Percentiles rank a stretch among this genome's conserved stretches.
Conservation (phyloP, 352 stramenopile species). For the Phytophthora ramorum region DNA sequence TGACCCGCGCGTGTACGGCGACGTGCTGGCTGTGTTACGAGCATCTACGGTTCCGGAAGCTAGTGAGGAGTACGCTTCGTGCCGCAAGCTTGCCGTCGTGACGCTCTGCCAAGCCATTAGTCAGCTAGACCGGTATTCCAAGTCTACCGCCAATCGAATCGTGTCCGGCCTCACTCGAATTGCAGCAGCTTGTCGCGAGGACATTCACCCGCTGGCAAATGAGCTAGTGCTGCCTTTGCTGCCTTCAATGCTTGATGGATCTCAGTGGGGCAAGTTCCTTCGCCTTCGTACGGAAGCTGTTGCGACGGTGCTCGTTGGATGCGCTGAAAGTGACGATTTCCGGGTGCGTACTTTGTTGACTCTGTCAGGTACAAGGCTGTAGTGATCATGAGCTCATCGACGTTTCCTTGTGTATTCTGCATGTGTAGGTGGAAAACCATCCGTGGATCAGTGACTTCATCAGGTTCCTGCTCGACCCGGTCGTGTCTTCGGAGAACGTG, state of each 20-base stretch:
- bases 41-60: conserved; percentile 36
- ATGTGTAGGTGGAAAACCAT: conserved; percentile 43
- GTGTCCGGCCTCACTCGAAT: conserved; percentile 60
- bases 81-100: conserved; percentile 39
- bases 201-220: conserved; percentile 52
- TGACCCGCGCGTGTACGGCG: conserved; percentile 74
- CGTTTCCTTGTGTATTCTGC: conserved; percentile 7
- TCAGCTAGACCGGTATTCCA: conserved; percentile 79
- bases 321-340: conserved; percentile 44
- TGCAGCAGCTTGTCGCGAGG: conserved; percentile 45
- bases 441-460: conserved; percentile 57
- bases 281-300: conserved; percentile 57
- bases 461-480: conserved; percentile 46
- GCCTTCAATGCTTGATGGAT: conserved; percentile 53
- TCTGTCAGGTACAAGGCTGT: neutral
- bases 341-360: conserved; percentile 29
- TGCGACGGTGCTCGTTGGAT: conserved; percentile 55
- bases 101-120: conserved; percentile 56
- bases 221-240: conserved; percentile 56
- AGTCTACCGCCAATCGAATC: conserved; percentile 69
- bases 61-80: conserved; percentile 32
- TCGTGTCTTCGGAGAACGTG: conserved; percentile 56
- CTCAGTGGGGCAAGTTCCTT: conserved; percentile 56
- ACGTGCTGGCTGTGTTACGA: conserved; percentile 56
- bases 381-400: conserved; percentile 2